Evolutionary conservation across 2,329 filamentous ascomycete species (phyloP).

Genomic region (Mollisia scopiformis): DNA sequence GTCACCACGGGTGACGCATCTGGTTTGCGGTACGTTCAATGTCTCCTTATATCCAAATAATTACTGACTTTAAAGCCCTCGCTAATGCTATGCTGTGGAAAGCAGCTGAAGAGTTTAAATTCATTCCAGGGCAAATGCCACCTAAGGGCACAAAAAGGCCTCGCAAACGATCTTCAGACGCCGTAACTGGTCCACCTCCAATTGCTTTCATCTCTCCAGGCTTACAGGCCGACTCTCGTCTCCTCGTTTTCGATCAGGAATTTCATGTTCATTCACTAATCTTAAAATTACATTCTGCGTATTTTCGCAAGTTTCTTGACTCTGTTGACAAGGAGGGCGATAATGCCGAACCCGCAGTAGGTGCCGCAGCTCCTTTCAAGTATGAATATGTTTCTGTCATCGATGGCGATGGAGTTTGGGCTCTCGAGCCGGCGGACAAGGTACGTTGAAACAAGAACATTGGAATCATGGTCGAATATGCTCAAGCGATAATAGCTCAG

Average conservation of each 20-base stretch:
- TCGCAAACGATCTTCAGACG: not conserved
- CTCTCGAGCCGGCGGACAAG: not conserved
- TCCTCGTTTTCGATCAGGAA: constrained; percentile 7
- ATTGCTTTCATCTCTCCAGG: constrained; percentile 1
- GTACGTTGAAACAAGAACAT: not conserved
- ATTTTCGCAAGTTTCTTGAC: constrained; percentile 19
- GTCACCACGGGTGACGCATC: not conserved
- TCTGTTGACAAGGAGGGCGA: constrained; percentile 13
- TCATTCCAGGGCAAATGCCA: no score
- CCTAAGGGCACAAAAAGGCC: not conserved
- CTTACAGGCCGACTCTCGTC: constrained; percentile 6
- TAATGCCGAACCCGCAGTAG: no score
- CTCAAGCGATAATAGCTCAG: no score
- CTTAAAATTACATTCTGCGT: constrained; percentile 18
- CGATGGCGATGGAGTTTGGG: not conserved
- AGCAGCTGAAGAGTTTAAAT: not conserved
- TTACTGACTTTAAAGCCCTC: not conserved
- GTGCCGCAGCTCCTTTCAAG: no score
- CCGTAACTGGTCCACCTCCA: not conserved
- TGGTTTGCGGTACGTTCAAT: not conserved
- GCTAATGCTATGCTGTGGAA: not conserved
- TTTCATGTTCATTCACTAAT: constrained; percentile 17
- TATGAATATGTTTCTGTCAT: constrained; percentile 2
- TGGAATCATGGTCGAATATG: not conserved
- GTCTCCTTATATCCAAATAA: not conserved